phyloP scores from a whole-genome alignment of 331 rosid genomes.

The Quercus tomentella region DNA sequence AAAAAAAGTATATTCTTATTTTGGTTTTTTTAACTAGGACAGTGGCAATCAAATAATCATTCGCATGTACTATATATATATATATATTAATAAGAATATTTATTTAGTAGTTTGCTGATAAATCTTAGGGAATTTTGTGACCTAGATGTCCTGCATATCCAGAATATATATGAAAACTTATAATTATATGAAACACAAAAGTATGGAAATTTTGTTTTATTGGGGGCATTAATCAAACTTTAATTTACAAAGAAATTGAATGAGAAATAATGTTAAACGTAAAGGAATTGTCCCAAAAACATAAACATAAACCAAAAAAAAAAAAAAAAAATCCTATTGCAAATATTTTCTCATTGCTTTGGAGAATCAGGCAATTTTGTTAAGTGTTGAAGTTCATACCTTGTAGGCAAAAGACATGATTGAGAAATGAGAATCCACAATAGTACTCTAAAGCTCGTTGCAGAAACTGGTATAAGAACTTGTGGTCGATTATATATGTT shows the following conservation, averaged over 20 bases:
- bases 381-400: slow-evolving; percentile 10
- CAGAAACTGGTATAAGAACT: background rate
- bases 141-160: too few species aligned
- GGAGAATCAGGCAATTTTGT: background rate
- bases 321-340: background rate
- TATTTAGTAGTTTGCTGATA: too few species aligned
- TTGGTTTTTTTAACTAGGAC: too few species aligned
- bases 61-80: too few species aligned
- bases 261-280: background rate
- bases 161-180: background rate
- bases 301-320: background rate
- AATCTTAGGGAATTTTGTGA: too few species aligned
- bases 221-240: background rate
- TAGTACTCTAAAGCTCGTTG: background rate
- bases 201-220: background rate
- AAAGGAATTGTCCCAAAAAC: too few species aligned
- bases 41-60: too few species aligned
- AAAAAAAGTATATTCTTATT: background rate
- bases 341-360: background rate
- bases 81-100: too few species aligned
- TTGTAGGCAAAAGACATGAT: slow-evolving; percentile 19
- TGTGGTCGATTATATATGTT: background rate
- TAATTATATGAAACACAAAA: background rate
- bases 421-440: slow-evolving; percentile 23
- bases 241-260: background rate